Evolutionary conservation across 2,329 filamentous ascomycete species (phyloP).

Genomic region (Xylaria multiplex): DNA sequence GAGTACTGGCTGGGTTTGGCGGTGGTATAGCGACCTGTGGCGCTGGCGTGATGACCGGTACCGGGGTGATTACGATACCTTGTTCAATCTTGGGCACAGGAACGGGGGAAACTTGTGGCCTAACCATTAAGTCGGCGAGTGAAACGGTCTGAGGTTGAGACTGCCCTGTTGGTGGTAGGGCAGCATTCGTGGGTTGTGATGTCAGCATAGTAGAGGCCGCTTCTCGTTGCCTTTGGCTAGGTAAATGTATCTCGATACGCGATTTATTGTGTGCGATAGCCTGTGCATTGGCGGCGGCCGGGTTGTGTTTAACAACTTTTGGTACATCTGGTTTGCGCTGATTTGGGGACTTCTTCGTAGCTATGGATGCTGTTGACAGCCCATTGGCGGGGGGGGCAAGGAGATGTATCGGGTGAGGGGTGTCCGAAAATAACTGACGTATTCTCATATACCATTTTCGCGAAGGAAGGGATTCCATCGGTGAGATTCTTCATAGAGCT

Average conservation of each 20-base stretch:
- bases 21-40: conserved; percentile 17
- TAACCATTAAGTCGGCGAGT: conserved; percentile 47
- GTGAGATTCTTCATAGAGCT: conserved; percentile 49
- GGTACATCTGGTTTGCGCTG: conserved; percentile 45
- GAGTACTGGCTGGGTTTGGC: conserved; percentile 3
- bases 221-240: conserved; percentile 44
- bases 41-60: conserved; percentile 24
- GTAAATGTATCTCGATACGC: conserved; percentile 47
- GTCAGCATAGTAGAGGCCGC: conserved; percentile 37
- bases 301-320: conserved; percentile 56
- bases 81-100: conserved; percentile 39
- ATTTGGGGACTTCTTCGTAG: conserved; percentile 48
- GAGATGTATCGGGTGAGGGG: conserved; percentile 52
- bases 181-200: conserved; percentile 30
- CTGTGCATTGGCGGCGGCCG: conserved; percentile 49
- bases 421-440: conserved; percentile 55
- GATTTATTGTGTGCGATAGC: conserved; percentile 45
- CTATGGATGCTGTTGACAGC: conserved; percentile 43
- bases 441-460: conserved; percentile 59
- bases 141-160: conserved; percentile 48
- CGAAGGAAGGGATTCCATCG: conserved; percentile 61
- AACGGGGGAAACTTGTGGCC: conserved; percentile 36
- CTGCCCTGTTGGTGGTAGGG: conserved; percentile 31
- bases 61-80: conserved; percentile 28
- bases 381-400: conserved; percentile 44